phyloP scores from a whole-genome alignment of 768 basidiomycete species.

The Chalciporus piperatus region DNA sequence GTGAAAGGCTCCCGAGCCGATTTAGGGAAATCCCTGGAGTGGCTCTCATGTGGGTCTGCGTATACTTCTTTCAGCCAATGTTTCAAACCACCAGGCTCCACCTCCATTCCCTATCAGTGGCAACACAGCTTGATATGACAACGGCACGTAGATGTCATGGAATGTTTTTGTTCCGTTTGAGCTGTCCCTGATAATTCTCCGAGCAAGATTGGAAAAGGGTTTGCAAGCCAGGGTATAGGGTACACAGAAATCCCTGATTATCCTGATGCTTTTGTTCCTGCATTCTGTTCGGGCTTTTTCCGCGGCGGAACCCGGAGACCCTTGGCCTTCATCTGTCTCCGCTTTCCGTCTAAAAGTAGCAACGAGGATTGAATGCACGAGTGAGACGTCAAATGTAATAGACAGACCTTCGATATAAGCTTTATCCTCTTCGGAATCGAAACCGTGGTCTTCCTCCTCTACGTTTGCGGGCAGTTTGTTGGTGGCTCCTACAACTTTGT shows the following conservation, averaged over 20 bases:
- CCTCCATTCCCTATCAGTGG: not conserved
- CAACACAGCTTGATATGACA: not conserved
- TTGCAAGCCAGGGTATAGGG: conserved; percentile 3
- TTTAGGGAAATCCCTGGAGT: not conserved
- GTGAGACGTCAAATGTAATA: not conserved
- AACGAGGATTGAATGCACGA: conserved; percentile 3
- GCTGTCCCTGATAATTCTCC: not conserved
- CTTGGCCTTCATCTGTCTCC: conserved; percentile 72
- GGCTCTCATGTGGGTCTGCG: not conserved
- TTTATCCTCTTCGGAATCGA: conserved; percentile 75
- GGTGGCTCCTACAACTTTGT: conserved; percentile 24
- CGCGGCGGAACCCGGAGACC: conserved; percentile 66
- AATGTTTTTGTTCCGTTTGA: too few species aligned
- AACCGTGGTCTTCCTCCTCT: conserved; percentile 41
- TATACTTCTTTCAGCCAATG: not conserved
- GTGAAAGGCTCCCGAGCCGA: too few species aligned
- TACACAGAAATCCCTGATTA: not conserved
- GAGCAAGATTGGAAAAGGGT: not conserved
- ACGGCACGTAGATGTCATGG: not conserved
- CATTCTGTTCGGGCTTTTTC: conserved; percentile 29
- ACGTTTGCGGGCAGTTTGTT: conserved; percentile 21
- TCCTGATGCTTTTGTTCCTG: conserved; percentile 17
- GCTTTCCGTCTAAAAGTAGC: conserved; percentile 56
- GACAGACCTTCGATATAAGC: conserved; percentile 76
- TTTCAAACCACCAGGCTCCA: not conserved